These are phyloP conservation scores for Uronychia setigera DNA, from an alignment of 73 alveolate species.

Conservation along the genomic window DNA sequence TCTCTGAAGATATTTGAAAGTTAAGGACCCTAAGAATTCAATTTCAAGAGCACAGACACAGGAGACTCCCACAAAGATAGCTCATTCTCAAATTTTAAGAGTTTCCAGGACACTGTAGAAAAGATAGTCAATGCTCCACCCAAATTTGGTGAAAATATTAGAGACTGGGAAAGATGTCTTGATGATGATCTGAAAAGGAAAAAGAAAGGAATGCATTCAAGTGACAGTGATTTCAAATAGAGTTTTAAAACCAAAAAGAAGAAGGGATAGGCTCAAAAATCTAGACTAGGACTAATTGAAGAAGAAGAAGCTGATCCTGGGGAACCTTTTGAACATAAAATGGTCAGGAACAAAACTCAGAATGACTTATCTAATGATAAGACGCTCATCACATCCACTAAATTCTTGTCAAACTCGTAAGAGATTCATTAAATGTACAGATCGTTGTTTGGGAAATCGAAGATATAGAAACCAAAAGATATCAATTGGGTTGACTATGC, in stretches of 20 bases:
- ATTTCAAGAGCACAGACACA: neutral
- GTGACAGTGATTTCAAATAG: neutral
- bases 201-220: neutral
- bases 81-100: conserved; percentile 1
- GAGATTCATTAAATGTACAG: neutral
- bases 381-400: neutral
- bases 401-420: neutral
- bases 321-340: neutral
- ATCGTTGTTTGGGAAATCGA: neutral
- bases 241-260: too few relatives aligned
- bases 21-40: neutral
- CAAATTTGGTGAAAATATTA: conserved; percentile 6
- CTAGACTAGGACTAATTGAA: neutral
- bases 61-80: neutral
- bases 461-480: neutral
- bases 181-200: conserved; percentile 4
- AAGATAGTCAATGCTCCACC: conserved; percentile 9
- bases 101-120: conserved; percentile 1
- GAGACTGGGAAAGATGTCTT: conserved; percentile 7
- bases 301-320: neutral
- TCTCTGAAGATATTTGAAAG: neutral
- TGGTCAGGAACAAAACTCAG: neutral
- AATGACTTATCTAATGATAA: neutral
- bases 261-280: neutral
- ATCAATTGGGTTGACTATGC: conserved; percentile 24